Conservation (phyloP, 495 filamentous ascomycete species). For the Geoglossum glabrum region DNA sequence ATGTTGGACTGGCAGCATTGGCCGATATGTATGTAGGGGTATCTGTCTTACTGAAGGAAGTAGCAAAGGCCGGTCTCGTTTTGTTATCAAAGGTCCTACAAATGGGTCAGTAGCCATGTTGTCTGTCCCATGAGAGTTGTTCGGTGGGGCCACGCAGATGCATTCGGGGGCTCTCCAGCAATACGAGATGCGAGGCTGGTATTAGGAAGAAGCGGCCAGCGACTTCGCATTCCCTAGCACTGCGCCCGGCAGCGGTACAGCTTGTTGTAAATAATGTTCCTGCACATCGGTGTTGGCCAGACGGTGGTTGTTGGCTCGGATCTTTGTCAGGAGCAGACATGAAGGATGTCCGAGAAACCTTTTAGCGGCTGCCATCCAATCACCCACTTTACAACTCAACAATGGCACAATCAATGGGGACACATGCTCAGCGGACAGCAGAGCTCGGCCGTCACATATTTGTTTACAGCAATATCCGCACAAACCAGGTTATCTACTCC, state of each 20-base stretch:
- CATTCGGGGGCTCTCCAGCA: neutral
- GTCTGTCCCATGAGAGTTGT: neutral
- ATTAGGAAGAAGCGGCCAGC: neutral
- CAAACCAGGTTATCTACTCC: slow-evolving; percentile 71
- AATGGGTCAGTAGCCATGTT: neutral
- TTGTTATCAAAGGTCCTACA: neutral
- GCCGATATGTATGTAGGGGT: neutral
- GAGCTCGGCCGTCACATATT: slow-evolving; percentile 55
- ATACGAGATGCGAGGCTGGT: neutral
- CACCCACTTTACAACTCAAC: neutral
- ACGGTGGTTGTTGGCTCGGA: neutral
- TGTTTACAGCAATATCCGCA: slow-evolving; percentile 59
- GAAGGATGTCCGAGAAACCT: neutral
- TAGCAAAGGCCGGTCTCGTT: neutral
- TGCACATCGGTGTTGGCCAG: neutral
- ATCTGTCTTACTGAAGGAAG: slow-evolving; percentile 2
- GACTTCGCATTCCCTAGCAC: neutral
- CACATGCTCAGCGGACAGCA: slow-evolving; percentile 4
- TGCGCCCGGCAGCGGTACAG: neutral
- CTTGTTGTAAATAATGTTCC: neutral
- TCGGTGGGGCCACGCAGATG: neutral
- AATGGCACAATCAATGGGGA: neutral
- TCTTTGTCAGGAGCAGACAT: neutral
- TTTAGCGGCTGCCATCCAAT: neutral
- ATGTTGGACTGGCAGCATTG: neutral